A percentile compares a stretch with the other conserved stretches of the same genome.
Conservation (phyloP, 495 filamentous ascomycete genomes). For the Chaetomium cochliodes region DNA sequence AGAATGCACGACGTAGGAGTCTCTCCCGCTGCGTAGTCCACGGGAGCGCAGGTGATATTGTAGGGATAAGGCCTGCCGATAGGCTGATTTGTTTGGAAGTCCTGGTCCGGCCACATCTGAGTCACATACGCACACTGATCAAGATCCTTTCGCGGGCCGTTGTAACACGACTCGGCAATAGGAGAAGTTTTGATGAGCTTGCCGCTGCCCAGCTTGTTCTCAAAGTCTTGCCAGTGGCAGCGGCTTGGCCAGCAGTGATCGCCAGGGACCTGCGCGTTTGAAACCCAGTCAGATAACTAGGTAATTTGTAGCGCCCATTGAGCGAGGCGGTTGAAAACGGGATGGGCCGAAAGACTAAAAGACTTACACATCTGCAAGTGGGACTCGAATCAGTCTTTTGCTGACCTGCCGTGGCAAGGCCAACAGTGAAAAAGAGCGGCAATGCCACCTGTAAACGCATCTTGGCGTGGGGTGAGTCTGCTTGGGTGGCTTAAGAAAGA, state of each 20-base stretch:
- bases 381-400: background rate
- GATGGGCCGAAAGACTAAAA: background rate
- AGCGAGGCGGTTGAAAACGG: background rate
- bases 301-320: background rate
- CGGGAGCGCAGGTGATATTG: slow-evolving; percentile 23
- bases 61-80: slow-evolving; percentile 16
- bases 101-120: slow-evolving; percentile 12
- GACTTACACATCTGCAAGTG: slow-evolving; percentile 18
- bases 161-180: slow-evolving; percentile 22
- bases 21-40: slow-evolving; percentile 15
- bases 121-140: slow-evolving; percentile 15
- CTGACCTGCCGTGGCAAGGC: background rate
- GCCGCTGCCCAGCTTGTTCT: slow-evolving; percentile 5
- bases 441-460: slow-evolving; percentile 15
- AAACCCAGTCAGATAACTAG: background rate
- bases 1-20: slow-evolving; percentile 13
- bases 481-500: too few species aligned
- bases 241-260: slow-evolving; percentile 6
- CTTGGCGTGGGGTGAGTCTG: background rate
- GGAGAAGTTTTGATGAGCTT: slow-evolving; percentile 20
- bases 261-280: slow-evolving; percentile 10
- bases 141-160: slow-evolving; percentile 19
- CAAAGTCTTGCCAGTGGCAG: slow-evolving; percentile 3
- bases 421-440: slow-evolving; percentile 9
- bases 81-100: slow-evolving; percentile 12